phyloP scores from a whole-genome alignment of 2,329 filamentous ascomycete species.

The Cercospora sojina region DNA sequence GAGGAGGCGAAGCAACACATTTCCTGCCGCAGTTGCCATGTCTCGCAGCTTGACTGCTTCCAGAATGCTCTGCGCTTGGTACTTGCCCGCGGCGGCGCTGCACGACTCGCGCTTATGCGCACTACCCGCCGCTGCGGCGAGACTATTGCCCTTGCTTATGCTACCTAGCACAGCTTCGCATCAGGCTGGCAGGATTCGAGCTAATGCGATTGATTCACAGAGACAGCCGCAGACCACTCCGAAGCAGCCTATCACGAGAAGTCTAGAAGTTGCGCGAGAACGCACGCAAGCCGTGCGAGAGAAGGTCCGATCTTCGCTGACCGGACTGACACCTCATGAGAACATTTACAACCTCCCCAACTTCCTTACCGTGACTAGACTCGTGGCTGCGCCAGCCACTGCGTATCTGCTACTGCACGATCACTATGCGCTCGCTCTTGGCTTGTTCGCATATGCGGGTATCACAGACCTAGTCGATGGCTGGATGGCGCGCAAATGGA shows the following conservation, averaged over 20 bases:
- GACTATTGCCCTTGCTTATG: neutral
- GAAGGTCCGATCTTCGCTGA: constrained; percentile 36
- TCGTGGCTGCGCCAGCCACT: constrained; percentile 77
- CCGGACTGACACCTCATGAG: constrained; percentile 59
- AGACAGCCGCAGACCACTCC: constrained; percentile 14
- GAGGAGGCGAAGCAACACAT: neutral
- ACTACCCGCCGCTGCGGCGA: neutral
- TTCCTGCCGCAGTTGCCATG: neutral
- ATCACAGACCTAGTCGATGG: constrained; percentile 91
- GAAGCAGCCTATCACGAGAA: constrained; percentile 27
- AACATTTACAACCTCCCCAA: constrained; percentile 98
- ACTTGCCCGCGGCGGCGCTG: neutral
- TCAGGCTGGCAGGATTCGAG: neutral
- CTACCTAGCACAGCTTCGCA: neutral
- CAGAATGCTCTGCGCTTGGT: constrained; percentile 8
- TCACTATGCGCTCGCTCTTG: constrained; percentile 73
- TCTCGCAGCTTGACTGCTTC: constrained; percentile 2
- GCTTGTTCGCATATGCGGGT: constrained; percentile 87
- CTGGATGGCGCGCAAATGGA: constrained; percentile 85
- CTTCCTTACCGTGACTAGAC: constrained; percentile 80
- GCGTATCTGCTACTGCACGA: constrained; percentile 88
- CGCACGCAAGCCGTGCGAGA: constrained; percentile 33
- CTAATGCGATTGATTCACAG: constrained; percentile 9
- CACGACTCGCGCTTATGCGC: constrained; percentile 1
- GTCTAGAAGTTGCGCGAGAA: constrained; percentile 32